A percentile compares a stretch with the other conserved stretches of the same genome.
Conservation (phyloP, 495 filamentous ascomycete species). For the Pseudomonodictys pantanalensis region DNA sequence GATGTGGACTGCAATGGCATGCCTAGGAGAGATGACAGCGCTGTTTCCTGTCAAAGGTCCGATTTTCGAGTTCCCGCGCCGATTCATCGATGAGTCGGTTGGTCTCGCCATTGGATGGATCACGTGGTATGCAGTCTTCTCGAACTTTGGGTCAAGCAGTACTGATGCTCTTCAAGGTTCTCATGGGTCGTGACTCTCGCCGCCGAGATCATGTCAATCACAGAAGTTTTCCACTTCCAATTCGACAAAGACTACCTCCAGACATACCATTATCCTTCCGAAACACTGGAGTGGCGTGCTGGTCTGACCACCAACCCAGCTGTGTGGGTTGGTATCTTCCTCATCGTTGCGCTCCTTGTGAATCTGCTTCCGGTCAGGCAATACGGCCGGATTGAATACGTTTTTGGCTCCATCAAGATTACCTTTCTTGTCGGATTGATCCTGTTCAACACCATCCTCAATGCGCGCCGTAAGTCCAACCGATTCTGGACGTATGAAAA, state of each 20-base stretch:
- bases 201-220: conserved; percentile 45
- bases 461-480: conserved; percentile 2
- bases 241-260: conserved; percentile 43
- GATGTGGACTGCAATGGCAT: conserved; percentile 49
- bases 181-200: conserved; percentile 42
- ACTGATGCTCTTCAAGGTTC: conserved; percentile 17
- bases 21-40: conserved; percentile 51
- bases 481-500: conserved; percentile 41
- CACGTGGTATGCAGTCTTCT: conserved; percentile 44
- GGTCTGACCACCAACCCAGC: conserved; percentile 39
- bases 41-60: conserved; percentile 51
- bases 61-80: conserved; percentile 49
- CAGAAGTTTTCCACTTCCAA: conserved; percentile 44
- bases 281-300: conserved; percentile 42
- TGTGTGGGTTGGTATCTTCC: conserved; percentile 44
- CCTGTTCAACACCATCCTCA: conserved; percentile 37
- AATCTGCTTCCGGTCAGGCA: conserved; percentile 48
- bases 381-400: conserved; percentile 50
- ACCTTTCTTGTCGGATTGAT: conserved; percentile 47
- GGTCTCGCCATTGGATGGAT: conserved; percentile 53
- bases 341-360: conserved; percentile 39
- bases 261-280: conserved; percentile 36
- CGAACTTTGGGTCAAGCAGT: background rate
- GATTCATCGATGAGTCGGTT: conserved; percentile 47
- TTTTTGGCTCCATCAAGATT: conserved; percentile 47